A percentile compares a stretch with the other conserved stretches of the same genome.
Evolutionary conservation across 2,329 filamentous ascomycete species (phyloP).

Genomic region (Fusarium praegraminearum): DNA sequence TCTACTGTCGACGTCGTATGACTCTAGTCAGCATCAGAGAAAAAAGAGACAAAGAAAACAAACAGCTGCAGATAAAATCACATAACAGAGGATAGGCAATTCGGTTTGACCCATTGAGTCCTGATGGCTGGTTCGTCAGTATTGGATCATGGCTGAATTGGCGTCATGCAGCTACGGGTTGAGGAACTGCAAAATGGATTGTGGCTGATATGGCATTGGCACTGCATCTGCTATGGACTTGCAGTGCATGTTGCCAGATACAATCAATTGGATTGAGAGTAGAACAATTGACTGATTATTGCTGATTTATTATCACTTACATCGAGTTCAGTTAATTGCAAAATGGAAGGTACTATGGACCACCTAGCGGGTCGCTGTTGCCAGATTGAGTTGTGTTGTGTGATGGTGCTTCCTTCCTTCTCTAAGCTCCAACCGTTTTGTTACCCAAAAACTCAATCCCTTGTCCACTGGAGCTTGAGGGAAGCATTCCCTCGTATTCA

Average conservation of each 20-base stretch:
- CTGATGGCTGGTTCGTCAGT: constrained; percentile 21
- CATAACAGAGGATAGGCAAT: not conserved
- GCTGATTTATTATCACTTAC: not conserved
- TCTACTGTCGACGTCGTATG: constrained; percentile 19
- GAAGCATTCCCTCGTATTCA: constrained; percentile 47
- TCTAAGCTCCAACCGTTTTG: constrained; percentile 24
- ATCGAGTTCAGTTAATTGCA: not conserved
- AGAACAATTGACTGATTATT: not conserved
- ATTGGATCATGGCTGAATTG: constrained; percentile 34
- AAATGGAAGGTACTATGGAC: not conserved
- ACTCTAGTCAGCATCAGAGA: not conserved
- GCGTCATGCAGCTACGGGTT: constrained; percentile 22
- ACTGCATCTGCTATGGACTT: not conserved
- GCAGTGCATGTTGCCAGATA: not conserved
- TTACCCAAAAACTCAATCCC: constrained; percentile 29
- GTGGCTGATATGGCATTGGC: constrained; percentile 1
- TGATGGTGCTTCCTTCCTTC: constrained; percentile 17
- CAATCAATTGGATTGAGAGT: not conserved
- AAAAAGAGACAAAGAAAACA: not conserved
- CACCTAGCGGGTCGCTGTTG: not conserved
- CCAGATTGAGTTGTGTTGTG: not conserved
- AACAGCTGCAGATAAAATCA: constrained; percentile 6
- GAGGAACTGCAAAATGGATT: constrained; percentile 12
- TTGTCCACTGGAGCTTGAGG: constrained; percentile 8
- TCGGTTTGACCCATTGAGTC: constrained; percentile 3